Evolutionary conservation across 345 rosid genomes (phyloP).

Genomic region (Syzygium grande): DNA sequence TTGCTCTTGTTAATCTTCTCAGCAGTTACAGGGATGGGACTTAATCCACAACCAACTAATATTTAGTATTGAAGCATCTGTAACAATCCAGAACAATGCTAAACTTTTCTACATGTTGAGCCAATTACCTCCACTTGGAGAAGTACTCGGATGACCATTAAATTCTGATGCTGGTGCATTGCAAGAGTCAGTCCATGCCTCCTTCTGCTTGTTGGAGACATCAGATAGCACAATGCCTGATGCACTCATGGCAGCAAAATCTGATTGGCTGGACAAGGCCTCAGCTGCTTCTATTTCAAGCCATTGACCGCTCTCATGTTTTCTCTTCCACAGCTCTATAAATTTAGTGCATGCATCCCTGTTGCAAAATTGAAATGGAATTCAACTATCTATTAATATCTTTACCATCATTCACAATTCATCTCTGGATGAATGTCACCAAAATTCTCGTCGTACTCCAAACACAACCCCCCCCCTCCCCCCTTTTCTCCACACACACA

Average conservation of each 20-base stretch:
- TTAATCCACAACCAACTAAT: background rate
- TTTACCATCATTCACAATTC: background rate
- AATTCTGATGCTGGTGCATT: slow-evolving; percentile 26
- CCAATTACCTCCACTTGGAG: slow-evolving; percentile 25
- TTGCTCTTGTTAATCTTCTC: background rate
- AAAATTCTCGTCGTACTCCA: background rate
- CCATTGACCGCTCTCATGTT: slow-evolving; percentile 95
- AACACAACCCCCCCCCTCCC: background rate
- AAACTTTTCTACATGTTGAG: background rate
- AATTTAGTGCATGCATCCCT: slow-evolving; percentile 88
- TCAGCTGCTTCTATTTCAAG: slow-evolving; percentile 79
- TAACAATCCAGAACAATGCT: background rate
- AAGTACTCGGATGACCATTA: slow-evolving; percentile 31
- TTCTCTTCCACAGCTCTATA: slow-evolving; percentile 81
- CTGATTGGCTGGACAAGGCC: slow-evolving; percentile 44
- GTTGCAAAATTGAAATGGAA: slow-evolving; percentile 17
- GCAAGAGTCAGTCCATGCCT: slow-evolving; percentile 27
- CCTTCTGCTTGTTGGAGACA: slow-evolving; percentile 37
- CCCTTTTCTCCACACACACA: background rate
- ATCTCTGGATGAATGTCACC: background rate
- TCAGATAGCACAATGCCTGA: slow-evolving; percentile 61
- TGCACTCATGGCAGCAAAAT: slow-evolving; percentile 46
- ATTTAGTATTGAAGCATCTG: background rate
- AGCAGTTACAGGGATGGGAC: background rate
- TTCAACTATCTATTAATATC: background rate